Evolutionary conservation across 2,329 filamentous ascomycete species (phyloP), one percentile per base, ranked within the genome.

Genomic region (Stagonosporopsis tanaceti): DNA sequence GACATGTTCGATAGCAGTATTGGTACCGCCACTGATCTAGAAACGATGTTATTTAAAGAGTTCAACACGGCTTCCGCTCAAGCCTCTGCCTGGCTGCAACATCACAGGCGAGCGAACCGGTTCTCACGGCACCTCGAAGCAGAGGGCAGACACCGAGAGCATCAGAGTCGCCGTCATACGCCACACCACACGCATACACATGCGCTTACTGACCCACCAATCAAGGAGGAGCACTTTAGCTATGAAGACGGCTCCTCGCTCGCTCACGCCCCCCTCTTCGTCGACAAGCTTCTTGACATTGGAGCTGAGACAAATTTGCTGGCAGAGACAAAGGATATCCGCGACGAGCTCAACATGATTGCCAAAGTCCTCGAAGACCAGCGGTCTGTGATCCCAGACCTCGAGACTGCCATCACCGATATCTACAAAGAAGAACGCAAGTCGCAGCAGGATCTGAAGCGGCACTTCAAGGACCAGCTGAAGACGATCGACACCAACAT

Each of bases 1-100:
- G 87, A 89, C 60, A 89, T 89, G 84, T 89, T 90, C 59, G 86
- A 89, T 62, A 81, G 81, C 14, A 85, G 83, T 2, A 88, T 89
- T 39, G 87, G 87, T 2, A 68, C 76, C 25, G 76, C 76, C 1
- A 79, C 78, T 9, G 76, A 79, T 27, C 65, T 67, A 30, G 85
- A 87, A 67, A 87, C 84, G 0, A 74, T 81, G n/a, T 79, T 89
- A 0, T 89, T 89, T 62, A 22, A 82, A 81, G 68, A 79, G 74
- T 89, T 89, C 74, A 86, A 88, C 58, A 76, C 73, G 14, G 86
- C 86, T 0, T 87, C 85, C 0, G 79, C 78, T 11, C 79, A 84
- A 63, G 85, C 85, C 6, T 84, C 84, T 0, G 72, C 78, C 45
- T 86, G 84, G 82, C 73, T 84, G 9, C 80, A 80, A 57, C 79